phyloP scores from a whole-genome alignment of 2,329 filamentous ascomycete genomes.

The Aureobasidium namibiae region DNA sequence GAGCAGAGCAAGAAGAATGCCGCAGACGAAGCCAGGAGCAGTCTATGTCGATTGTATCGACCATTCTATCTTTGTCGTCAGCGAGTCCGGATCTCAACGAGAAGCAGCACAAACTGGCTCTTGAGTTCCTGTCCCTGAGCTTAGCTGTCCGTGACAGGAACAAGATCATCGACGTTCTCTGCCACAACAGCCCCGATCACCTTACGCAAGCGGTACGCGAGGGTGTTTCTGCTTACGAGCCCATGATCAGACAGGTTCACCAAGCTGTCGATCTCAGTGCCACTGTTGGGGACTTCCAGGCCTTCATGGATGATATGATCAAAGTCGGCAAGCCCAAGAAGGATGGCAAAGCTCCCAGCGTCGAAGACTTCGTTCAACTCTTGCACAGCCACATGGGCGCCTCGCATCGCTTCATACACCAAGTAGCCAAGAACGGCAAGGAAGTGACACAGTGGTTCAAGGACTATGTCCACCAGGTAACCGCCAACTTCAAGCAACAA shows the following conservation, averaged over 20 bases:
- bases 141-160: slow-evolving; percentile 67
- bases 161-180: slow-evolving; percentile 58
- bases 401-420: slow-evolving; percentile 63
- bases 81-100: slow-evolving; percentile 44
- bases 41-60: slow-evolving; percentile 54
- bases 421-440: slow-evolving; percentile 59
- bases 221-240: slow-evolving; percentile 59
- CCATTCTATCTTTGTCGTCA: slow-evolving; percentile 53
- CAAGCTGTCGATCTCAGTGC: slow-evolving; percentile 62
- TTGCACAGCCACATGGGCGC: slow-evolving; percentile 56
- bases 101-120: slow-evolving; percentile 53
- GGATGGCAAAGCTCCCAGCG: slow-evolving; percentile 41
- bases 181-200: slow-evolving; percentile 60
- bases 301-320: slow-evolving; percentile 64
- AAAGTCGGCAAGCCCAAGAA: slow-evolving; percentile 36
- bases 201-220: slow-evolving; percentile 63
- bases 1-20: slow-evolving; percentile 50
- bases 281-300: slow-evolving; percentile 58
- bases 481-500: slow-evolving; percentile 45
- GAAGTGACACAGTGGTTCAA: slow-evolving; percentile 55
- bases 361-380: slow-evolving; percentile 64
- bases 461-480: slow-evolving; percentile 51
- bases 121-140: slow-evolving; percentile 63
- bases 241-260: slow-evolving; percentile 64
- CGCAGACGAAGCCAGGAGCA: slow-evolving; percentile 47